phyloP scores from a whole-genome alignment of 352 stramenopile genomes.

The Phytopythium ostracodes region DNA sequence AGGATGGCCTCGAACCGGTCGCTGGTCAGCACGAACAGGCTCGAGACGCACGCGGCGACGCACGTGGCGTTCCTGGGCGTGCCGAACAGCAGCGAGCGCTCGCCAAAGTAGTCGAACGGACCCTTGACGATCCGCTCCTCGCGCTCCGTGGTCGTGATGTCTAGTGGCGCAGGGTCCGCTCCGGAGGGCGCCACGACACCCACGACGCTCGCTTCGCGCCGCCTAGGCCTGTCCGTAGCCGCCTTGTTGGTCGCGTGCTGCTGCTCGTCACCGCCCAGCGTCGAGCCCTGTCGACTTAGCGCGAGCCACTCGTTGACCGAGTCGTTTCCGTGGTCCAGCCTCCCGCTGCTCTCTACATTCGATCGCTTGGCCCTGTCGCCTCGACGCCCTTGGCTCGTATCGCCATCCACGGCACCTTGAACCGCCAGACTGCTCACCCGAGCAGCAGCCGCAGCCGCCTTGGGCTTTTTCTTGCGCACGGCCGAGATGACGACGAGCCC shows the following conservation, averaged over 20 bases:
- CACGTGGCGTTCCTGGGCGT: slow-evolving; percentile 67
- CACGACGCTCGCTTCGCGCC: slow-evolving; percentile 3
- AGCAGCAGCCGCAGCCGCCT: background rate
- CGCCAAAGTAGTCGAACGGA: slow-evolving; percentile 73
- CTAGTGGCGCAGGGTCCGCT: slow-evolving; percentile 3
- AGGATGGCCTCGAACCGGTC: slow-evolving; percentile 63
- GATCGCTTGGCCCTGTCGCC: slow-evolving; percentile 4
- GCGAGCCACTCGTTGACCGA: slow-evolving; percentile 34
- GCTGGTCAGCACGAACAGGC: slow-evolving; percentile 61
- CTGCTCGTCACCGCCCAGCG: background rate
- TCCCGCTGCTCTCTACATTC: background rate
- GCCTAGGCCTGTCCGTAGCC: background rate
- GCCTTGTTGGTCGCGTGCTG: background rate
- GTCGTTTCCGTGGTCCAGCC: slow-evolving; percentile 9
- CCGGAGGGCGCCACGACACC: slow-evolving; percentile 17
- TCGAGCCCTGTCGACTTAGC: slow-evolving; percentile 13
- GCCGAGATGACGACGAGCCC: slow-evolving; percentile 61
- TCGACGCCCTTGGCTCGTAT: slow-evolving; percentile 3
- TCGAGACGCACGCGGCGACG: slow-evolving; percentile 64
- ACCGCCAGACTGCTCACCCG: background rate
- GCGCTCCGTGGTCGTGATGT: slow-evolving; percentile 31
- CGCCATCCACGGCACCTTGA: background rate
- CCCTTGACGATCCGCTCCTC: slow-evolving; percentile 69
- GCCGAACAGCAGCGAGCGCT: slow-evolving; percentile 67
- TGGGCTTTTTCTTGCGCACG: slow-evolving; percentile 19